A percentile compares a stretch with the other conserved stretches of the same genome.
Conservation (phyloP, 2,329 filamentous ascomycete genomes). For the Cytospora mali region DNA sequence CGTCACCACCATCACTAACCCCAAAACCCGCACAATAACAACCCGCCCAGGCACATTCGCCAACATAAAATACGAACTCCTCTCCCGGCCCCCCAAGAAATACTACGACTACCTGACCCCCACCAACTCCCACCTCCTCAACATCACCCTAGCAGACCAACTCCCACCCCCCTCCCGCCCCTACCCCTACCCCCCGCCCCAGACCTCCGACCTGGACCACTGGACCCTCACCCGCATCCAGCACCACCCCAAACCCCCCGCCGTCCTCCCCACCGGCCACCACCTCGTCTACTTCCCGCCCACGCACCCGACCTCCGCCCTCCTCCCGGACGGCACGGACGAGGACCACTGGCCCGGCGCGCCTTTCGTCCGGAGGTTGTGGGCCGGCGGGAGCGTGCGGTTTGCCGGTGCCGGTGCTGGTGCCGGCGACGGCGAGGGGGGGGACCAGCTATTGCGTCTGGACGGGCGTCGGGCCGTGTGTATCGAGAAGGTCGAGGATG, state of each 20-base stretch:
- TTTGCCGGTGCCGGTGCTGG: conserved; percentile 48
- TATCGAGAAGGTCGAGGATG: conserved; percentile 48
- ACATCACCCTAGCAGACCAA: conserved; percentile 53
- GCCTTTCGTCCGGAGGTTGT: conserved; percentile 77
- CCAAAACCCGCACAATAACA: conserved; percentile 9
- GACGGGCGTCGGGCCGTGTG: conserved; percentile 47
- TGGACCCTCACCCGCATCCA: conserved; percentile 36
- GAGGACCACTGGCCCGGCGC: conserved; percentile 72
- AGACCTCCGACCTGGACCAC: conserved; percentile 33
- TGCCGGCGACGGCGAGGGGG: too few species aligned
- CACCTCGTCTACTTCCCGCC: conserved; percentile 89
- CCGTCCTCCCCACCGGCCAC: conserved; percentile 64
- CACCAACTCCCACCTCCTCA: conserved; percentile 66
- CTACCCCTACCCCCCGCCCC: conserved; percentile 29
- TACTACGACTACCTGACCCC: conserved; percentile 54
- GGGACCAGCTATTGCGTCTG: conserved; percentile 41
- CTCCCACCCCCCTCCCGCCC: conserved; percentile 8
- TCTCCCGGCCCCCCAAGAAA: conserved; percentile 34
- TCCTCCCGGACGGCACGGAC: conserved; percentile 86
- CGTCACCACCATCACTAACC: not conserved
- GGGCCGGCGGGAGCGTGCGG: conserved; percentile 77
- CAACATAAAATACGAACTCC: conserved; percentile 25
- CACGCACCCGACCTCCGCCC: conserved; percentile 58
- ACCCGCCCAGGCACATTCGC: conserved; percentile 23
- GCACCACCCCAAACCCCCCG: not conserved